Evolutionary conservation across 208 protist species (phyloP), one percentile per base, ranked within the genome.

Genomic region (Leishmania tarentolae): DNA sequence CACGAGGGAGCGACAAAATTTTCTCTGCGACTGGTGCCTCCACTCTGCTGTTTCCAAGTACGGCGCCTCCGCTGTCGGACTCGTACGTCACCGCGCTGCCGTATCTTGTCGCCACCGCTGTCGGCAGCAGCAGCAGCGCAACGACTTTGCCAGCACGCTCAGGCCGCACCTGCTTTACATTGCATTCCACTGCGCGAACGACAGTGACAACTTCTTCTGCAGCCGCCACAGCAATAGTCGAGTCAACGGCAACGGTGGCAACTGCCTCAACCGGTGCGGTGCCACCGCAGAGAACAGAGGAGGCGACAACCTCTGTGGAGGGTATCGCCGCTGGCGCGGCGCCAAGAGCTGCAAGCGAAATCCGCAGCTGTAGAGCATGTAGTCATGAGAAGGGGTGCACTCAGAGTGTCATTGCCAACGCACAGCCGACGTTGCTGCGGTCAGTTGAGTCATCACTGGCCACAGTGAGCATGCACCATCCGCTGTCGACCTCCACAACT

Each of bases 131-230:
- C 73, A 31, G 73, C 17, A 28, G n/a, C 9, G n/a, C 35, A 19
- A 40, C 53, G 42, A 17, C 76, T n/a, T 31, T 66, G 46, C 31
- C 82, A 1, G 73, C 44, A 31, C 82, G 82, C 31, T 68, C 73
- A 52, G 78, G 65, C 40, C 71, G 82, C 31, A 86, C 82, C 17
- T 86, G 82, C 72, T 86, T 86, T 59, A 86, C 72, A 11, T 50
- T 86, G 19, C 75, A 66, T 47, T 82, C 77, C 40, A 9, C 8
- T n/a, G 61, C 8, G 42, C n/a, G 40, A 19, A 61, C 24, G 50
- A 28, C 72, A 24, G n/a, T n/a, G 52, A 71, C 31, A 73, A 11
- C 35, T 21, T 24, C 53, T 37, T 40, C 50, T 63, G 72, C 50
- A 21, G 46, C 46, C 11, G 46, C 47, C 44, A 40, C n/a, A 3